These are phyloP conservation scores for Trichothecium sympodiale DNA, from an alignment of 2,329 filamentous ascomycete species.

Conservation along the genomic window DNA sequence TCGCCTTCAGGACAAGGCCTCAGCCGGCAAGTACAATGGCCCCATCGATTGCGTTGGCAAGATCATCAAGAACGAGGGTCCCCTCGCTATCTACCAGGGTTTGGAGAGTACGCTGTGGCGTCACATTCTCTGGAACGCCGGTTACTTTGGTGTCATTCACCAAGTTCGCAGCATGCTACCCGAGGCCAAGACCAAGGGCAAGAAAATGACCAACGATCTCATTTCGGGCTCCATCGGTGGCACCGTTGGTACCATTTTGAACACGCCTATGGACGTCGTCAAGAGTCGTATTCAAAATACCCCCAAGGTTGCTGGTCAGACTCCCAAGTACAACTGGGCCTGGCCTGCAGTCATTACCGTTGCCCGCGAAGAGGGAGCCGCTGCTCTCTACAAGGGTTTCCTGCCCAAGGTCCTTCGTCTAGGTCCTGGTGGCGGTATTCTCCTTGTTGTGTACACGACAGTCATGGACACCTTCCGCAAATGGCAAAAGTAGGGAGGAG, in stretches of 20 bases:
- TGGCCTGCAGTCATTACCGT: constrained; percentile 80
- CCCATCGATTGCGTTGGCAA: constrained; percentile 71
- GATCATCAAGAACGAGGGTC: constrained; percentile 74
- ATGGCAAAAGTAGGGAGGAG: constrained; percentile 17
- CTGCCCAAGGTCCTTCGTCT: constrained; percentile 63
- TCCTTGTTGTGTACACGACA: constrained; percentile 77
- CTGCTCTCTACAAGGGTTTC: constrained; percentile 94
- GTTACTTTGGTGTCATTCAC: constrained; percentile 98
- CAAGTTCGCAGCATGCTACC: constrained; percentile 83
- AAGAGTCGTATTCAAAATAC: constrained; percentile 98
- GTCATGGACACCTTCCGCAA: constrained; percentile 89
- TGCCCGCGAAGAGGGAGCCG: constrained; percentile 85
- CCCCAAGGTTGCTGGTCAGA: constrained; percentile 65
- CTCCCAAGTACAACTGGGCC: constrained; percentile 98
- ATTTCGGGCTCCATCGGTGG: constrained; percentile 80
- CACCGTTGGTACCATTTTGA: constrained; percentile 78
- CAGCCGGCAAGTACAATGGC: constrained; percentile 76
- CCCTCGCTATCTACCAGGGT: constrained; percentile 88
- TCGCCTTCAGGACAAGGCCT: constrained; percentile 88
- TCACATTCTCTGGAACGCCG: constrained; percentile 80
- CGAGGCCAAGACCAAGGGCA: constrained; percentile 65
- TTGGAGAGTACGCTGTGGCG: constrained; percentile 96
- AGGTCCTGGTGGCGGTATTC: constrained; percentile 50
- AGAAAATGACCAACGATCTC: constrained; percentile 78
- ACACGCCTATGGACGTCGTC: constrained; percentile 94